Percentiles rank a stretch among this genome's conserved stretches.
phyloP scores from a whole-genome alignment of 2,329 filamentous ascomycete species.

The Blastomyces percursus region DNA sequence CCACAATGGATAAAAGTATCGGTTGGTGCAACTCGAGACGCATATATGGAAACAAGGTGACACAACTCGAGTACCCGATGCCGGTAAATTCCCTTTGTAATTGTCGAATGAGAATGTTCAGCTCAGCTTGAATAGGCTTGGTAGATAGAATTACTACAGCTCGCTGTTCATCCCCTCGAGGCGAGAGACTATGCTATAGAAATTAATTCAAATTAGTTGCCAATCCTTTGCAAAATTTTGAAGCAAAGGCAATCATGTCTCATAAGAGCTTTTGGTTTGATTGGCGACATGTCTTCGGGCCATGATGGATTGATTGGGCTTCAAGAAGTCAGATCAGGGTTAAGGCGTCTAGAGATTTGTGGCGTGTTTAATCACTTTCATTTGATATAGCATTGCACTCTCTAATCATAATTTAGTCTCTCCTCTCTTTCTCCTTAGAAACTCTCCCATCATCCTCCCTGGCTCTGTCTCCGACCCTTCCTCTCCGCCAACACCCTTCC shows the following conservation, averaged over 20 bases:
- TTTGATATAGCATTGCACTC: background rate
- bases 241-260: background rate
- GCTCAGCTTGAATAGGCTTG: background rate
- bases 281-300: background rate
- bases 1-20: background rate
- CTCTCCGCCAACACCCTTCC: background rate
- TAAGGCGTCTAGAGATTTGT: background rate
- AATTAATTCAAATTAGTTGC: background rate
- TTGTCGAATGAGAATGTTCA: background rate
- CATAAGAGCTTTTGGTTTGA: background rate
- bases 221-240: background rate
- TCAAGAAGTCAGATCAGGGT: background rate
- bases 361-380: background rate
- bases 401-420: conserved; percentile 1
- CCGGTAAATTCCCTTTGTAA: background rate
- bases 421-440: conserved; percentile 7
- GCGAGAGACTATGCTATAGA: background rate
- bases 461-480: conserved; percentile 4
- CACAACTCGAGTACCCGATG: background rate
- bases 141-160: background rate
- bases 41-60: background rate
- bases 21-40: background rate
- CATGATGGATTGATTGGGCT: background rate
- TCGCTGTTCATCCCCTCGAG: background rate
- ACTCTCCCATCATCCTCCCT: conserved; percentile 9